These are phyloP conservation scores for Penicillium subrubescens DNA, from an alignment of 495 filamentous ascomycete species.

Conservation along the genomic window DNA sequence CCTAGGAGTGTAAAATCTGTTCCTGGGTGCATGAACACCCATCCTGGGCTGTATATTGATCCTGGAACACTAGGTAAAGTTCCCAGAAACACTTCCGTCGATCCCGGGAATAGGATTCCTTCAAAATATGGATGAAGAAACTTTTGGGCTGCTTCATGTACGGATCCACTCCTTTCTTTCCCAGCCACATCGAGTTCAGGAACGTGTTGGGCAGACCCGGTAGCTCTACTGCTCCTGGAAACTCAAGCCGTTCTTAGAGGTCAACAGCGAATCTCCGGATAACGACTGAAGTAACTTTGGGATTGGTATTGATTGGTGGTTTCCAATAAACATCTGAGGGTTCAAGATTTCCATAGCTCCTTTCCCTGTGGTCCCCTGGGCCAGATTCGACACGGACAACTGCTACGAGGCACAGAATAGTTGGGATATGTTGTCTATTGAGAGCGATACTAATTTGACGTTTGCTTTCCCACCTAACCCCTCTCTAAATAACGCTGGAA, in stretches of 20 bases:
- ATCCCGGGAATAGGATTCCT: not conserved
- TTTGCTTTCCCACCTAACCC: not conserved
- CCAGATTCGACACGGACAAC: not conserved
- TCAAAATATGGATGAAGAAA: slow-evolving; percentile 1
- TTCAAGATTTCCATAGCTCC: not conserved
- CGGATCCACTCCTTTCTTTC: not conserved
- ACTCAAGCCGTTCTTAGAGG: not conserved
- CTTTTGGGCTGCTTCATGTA: slow-evolving; percentile 1
- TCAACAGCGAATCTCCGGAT: not conserved
- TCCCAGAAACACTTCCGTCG: not conserved
- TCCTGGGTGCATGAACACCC: not conserved
- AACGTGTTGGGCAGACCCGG: not conserved
- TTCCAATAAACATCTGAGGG: not conserved
- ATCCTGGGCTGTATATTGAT: not conserved
- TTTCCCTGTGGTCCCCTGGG: not conserved
- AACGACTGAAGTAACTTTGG: not conserved
- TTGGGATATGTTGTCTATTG: not conserved
- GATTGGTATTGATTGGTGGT: not conserved
- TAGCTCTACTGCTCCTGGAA: not conserved
- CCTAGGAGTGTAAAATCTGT: not conserved
- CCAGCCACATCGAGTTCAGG: not conserved
- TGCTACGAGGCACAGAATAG: not conserved
- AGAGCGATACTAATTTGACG: not conserved
- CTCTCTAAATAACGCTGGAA: not conserved
- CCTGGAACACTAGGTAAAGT: not conserved